Conservation (phyloP, 805 yeast species). For the Starmerella gropengiesseri region DNA sequence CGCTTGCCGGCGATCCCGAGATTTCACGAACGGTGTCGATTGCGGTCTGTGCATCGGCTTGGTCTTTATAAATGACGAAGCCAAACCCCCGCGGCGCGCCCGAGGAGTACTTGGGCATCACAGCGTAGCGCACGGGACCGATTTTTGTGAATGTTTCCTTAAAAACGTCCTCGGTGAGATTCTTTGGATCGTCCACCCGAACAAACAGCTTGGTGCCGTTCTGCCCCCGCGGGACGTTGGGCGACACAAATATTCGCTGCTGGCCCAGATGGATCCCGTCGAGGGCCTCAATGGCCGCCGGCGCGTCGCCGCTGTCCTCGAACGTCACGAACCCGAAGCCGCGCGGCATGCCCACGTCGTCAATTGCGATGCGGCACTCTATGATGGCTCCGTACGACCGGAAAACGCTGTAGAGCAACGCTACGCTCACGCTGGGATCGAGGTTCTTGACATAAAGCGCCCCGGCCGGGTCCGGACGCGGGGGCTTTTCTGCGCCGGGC, state of each 20-base stretch:
- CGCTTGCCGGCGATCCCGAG: constrained; percentile 29
- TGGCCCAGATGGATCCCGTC: constrained; percentile 25
- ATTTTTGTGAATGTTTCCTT: constrained; percentile 36
- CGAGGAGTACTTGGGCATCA: constrained; percentile 38
- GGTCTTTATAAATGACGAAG: constrained; percentile 37
- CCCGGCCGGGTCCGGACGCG: constrained; percentile 15
- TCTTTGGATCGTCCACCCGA: constrained; percentile 35
- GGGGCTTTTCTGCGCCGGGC: constrained; percentile 7
- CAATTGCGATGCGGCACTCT: constrained; percentile 23
- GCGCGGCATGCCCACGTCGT: constrained; percentile 22
- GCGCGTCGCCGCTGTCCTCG: constrained; percentile 17
- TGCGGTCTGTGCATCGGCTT: constrained; percentile 37
- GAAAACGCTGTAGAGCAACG: constrained; percentile 22
- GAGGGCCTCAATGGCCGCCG: constrained; percentile 21
- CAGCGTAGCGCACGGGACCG: constrained; percentile 41
- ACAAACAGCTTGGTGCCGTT: constrained; percentile 38
- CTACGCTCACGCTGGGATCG: constrained; percentile 44
- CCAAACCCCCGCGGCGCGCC: constrained; percentile 45
- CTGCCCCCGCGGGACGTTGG: constrained; percentile 49
- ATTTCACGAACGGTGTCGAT: constrained; percentile 40
- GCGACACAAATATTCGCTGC: constrained; percentile 41
- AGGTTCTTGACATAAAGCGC: constrained; percentile 71
- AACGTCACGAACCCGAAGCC: constrained; percentile 25
- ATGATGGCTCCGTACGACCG: constrained; percentile 19
- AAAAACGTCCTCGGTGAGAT: constrained; percentile 37